A percentile compares a stretch with the other conserved stretches of the same genome.
Conservation (phyloP, 1,284 basidiomycete genomes). For the Agaricales sp. region DNA sequence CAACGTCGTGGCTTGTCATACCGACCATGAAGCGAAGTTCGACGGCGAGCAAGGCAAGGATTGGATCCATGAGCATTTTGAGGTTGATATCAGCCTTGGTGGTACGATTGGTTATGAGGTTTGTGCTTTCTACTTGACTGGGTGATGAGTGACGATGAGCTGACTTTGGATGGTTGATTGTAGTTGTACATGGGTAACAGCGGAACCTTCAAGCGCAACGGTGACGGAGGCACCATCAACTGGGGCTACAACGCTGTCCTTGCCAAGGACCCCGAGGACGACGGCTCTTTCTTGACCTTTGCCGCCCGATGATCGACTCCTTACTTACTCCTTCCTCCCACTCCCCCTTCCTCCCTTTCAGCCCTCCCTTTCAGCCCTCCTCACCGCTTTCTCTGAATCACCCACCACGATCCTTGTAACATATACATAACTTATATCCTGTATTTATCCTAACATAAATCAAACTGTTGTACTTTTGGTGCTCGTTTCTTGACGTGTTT, state of each 20-base stretch:
- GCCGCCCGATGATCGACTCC: slow-evolving; percentile 7
- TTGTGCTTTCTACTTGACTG: slow-evolving; percentile 1
- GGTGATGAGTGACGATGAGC: background rate
- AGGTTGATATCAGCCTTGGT: slow-evolving; percentile 13
- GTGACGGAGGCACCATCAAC: slow-evolving; percentile 18
- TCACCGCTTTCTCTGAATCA: too few species aligned
- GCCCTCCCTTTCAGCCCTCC: too few species aligned
- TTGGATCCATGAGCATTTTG: slow-evolving; percentile 15
- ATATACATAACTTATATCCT: too few species aligned
- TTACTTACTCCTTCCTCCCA: too few species aligned
- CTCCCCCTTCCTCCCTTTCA: too few species aligned
- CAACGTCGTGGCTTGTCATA: slow-evolving; percentile 16
- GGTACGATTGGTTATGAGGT: slow-evolving; percentile 15
- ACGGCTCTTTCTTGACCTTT: background rate
- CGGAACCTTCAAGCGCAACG: slow-evolving; percentile 14
- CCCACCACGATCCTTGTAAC: too few species aligned
- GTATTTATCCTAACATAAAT: too few species aligned
- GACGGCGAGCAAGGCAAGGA: slow-evolving; percentile 13
- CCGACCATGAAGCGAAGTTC: slow-evolving; percentile 12
- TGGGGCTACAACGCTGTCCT: background rate
- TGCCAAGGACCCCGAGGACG: background rate
- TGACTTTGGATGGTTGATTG: slow-evolving; percentile 8
- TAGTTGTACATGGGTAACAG: slow-evolving; percentile 16
- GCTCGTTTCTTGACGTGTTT: too few species aligned
- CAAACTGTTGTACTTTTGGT: too few species aligned